Evolutionary conservation across 805 yeast genomes (phyloP), one percentile per base, ranked within the genome.

Genomic region (Metschnikowia arizonensis): DNA sequence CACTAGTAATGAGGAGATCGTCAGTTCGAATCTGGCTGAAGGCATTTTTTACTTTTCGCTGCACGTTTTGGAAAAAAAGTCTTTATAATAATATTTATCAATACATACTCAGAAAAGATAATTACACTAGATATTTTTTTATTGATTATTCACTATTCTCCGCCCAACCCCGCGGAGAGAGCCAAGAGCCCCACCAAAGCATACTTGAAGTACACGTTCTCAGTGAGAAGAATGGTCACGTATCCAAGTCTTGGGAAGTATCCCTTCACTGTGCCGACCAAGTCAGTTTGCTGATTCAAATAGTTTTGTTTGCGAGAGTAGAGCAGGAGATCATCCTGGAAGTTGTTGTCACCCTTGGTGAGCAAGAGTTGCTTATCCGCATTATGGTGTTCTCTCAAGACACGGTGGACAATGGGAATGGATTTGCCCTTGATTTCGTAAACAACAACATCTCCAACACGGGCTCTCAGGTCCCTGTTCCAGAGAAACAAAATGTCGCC

Each of bases 391-490:
- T 88, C 91, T 58, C 97, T 78, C 60, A 93, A 64, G 0, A 93
- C 96, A 56, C 99, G 78, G 62, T 93, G 99, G 28, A 93, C 99
- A 61, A 93, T 93, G n/a, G 99, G 99, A 33, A 93, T 90, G 15
- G 79, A 71, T 60, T 87, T 81, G 4, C 82, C 85, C 41, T 76
- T 75, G 14, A 89, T 78, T 56, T 93, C 89, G 61, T 93, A 93
- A 5, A 93, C 98, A 11, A 93, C 98, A 19, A 93, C 75, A 58
- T 93, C 99, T 18, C 99, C 99, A 1, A 90, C 93, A 37, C 78
- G 70, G 17, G 82, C 80, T 25, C 65, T 62, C 17, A 67, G 59
- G 45, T 84, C 81, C 54, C 97, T 75, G 65, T 93, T 93, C 96
- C 96, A 90, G 46, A 93, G 71, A 58, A 93, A 83, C 50, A 93